These are phyloP conservation scores for Verticillium dahliae DNA, from an alignment of 2,329 filamentous ascomycete species.

Conservation along the genomic window DNA sequence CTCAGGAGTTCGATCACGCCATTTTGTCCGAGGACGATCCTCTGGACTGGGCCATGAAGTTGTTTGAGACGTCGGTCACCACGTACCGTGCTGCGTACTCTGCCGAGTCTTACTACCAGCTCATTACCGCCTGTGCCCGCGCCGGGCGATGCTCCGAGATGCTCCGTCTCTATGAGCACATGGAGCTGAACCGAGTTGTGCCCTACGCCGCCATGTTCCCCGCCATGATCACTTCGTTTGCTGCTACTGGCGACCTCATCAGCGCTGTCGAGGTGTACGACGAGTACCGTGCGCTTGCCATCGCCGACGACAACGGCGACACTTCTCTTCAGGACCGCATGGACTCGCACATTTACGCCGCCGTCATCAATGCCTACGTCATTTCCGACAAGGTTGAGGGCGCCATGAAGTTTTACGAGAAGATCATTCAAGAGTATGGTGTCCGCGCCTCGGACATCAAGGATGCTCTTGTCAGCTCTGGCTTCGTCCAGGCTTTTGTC, in stretches of 20 bases:
- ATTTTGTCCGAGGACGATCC: conserved; percentile 85
- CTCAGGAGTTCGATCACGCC: conserved; percentile 78
- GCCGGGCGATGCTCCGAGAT: conserved; percentile 79
- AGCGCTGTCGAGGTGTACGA: conserved; percentile 94
- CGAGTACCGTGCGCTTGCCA: conserved; percentile 84
- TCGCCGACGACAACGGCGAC: conserved; percentile 72
- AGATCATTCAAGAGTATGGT: conserved; percentile 60
- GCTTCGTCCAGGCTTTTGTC: conserved; percentile 74
- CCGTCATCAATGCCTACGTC: conserved; percentile 87
- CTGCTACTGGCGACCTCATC: conserved; percentile 69
- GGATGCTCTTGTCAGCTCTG: conserved; percentile 63
- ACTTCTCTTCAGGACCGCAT: conserved; percentile 62
- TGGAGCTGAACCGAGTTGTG: conserved; percentile 70
- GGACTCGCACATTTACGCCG: conserved; percentile 81
- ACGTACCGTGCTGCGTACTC: conserved; percentile 62
- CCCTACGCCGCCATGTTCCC: conserved; percentile 81
- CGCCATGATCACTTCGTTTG: conserved; percentile 92
- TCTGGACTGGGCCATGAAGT: conserved; percentile 73
- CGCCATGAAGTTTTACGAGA: conserved; percentile 78
- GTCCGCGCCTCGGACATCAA: conserved; percentile 57
- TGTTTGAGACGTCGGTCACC: conserved; percentile 72
- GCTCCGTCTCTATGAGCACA: conserved; percentile 84
- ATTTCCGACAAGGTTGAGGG: conserved; percentile 73
- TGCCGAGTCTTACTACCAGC: conserved; percentile 73
- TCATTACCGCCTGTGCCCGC: conserved; percentile 83